phyloP scores from a whole-genome alignment of 1,284 basidiomycete genomes.

The Ceratobasidium sp. region DNA sequence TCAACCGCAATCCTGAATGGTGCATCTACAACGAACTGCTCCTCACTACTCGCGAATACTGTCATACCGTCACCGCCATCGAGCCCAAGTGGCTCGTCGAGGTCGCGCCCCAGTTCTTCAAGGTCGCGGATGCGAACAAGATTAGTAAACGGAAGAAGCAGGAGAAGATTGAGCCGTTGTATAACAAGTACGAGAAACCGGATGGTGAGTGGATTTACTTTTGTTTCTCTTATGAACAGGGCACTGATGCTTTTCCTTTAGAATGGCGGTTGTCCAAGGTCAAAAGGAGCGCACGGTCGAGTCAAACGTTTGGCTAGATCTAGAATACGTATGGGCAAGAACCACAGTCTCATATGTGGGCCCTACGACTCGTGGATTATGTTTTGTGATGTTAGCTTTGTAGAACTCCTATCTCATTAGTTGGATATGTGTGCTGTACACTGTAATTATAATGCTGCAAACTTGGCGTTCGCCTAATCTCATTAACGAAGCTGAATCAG shows the following conservation, averaged over 20 bases:
- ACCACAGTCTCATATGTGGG: not conserved
- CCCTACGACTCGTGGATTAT: not conserved
- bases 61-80: constrained; percentile 95
- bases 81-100: constrained; percentile 99
- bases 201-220: constrained; percentile 59
- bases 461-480: not conserved
- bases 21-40: constrained; percentile 83
- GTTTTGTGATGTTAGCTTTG: not conserved
- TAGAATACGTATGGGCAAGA: too few relatives aligned
- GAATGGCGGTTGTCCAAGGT: constrained; percentile 91
- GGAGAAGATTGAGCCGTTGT: constrained; percentile 96
- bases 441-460: constrained; percentile 34
- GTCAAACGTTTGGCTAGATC: constrained; percentile 79
- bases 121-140: constrained; percentile 94
- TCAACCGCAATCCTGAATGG: constrained; percentile 92
- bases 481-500: not conserved
- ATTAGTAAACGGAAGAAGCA: constrained; percentile 97
- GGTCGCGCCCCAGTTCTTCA: constrained; percentile 98
- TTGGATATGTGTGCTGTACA: constrained; percentile 26
- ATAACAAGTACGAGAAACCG: constrained; percentile 89
- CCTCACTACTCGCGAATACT: constrained; percentile 88
- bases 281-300: constrained; percentile 87
- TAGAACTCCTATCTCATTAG: not conserved
- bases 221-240: too few relatives aligned
- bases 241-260: not conserved